Conservation (phyloP, 306 rosid species). For the Sicyos edulis region DNA sequence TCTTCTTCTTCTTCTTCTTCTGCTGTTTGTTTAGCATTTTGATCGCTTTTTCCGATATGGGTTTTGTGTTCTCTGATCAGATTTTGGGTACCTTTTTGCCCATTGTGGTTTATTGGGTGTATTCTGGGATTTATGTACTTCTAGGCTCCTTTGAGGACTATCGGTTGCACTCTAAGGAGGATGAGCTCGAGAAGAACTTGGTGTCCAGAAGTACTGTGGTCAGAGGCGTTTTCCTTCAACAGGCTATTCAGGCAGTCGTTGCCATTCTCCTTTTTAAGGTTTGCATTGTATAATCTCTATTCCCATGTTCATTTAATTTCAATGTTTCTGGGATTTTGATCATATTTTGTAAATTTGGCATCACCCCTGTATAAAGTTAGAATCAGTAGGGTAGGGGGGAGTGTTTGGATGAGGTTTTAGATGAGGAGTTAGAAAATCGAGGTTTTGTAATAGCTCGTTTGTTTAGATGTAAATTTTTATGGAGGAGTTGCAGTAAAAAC, state of each 20-base stretch:
- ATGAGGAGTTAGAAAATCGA: too few relatives aligned
- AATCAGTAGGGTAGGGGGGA: neutral
- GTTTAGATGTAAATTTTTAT: too few relatives aligned
- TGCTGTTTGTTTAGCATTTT: slow-evolving; percentile 8
- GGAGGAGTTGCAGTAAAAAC: too few relatives aligned
- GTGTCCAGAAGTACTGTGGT: slow-evolving; percentile 67
- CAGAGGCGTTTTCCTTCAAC: slow-evolving; percentile 87
- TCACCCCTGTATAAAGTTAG: neutral
- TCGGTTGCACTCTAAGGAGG: slow-evolving; percentile 70
- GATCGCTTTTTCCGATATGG: slow-evolving; percentile 41
- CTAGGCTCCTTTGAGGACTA: slow-evolving; percentile 64
- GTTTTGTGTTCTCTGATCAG: slow-evolving; percentile 74
- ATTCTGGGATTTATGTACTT: slow-evolving; percentile 68
- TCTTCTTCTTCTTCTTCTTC: neutral
- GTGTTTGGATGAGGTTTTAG: too few relatives aligned
- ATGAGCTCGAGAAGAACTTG: slow-evolving; percentile 90
- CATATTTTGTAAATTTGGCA: neutral
- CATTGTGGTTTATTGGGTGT: slow-evolving; percentile 68
- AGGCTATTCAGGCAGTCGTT: slow-evolving; percentile 71
- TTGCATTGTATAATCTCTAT: neutral
- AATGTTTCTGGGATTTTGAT: neutral
- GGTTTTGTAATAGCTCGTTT: too few relatives aligned
- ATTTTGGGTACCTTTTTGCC: slow-evolving; percentile 82
- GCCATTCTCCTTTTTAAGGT: slow-evolving; percentile 75
- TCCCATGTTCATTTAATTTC: neutral